These are phyloP conservation scores for Amphirosellinia nigrospora DNA, from an alignment of 495 filamentous ascomycete genomes.

Conservation along the genomic window DNA sequence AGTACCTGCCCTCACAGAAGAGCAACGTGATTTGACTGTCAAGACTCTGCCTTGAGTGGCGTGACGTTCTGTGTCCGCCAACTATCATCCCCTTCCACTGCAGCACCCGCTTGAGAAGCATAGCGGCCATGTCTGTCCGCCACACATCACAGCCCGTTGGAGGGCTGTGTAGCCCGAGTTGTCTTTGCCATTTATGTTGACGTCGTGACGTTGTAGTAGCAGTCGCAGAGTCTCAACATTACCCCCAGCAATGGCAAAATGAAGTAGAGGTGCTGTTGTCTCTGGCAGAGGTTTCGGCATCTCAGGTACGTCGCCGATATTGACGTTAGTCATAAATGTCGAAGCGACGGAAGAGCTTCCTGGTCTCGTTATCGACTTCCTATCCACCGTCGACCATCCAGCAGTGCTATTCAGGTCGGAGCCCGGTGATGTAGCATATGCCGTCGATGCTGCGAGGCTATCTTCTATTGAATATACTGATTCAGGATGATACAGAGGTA, in stretches of 20 bases:
- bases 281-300: conserved; percentile 37
- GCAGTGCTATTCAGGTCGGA: conserved; percentile 36
- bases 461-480: conserved; percentile 39
- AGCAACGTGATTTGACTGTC: background rate
- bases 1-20: background rate
- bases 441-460: conserved; percentile 29
- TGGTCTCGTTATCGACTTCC: conserved; percentile 30
- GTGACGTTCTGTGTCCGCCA: conserved; percentile 1
- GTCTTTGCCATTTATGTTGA: conserved; percentile 38
- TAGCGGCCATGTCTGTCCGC: conserved; percentile 41
- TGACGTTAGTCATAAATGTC: conserved; percentile 30
- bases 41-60: conserved; percentile 5
- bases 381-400: conserved; percentile 37
- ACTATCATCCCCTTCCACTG: conserved; percentile 33
- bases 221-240: conserved; percentile 39
- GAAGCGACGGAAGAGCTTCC: conserved; percentile 36
- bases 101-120: conserved; percentile 41
- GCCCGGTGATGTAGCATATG: conserved; percentile 40
- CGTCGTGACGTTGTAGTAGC: conserved; percentile 38
- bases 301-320: conserved; percentile 28
- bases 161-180: conserved; percentile 40
- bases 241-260: conserved; percentile 40
- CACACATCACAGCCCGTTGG: conserved; percentile 40
- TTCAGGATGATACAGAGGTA: conserved; percentile 38
- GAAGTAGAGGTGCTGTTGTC: conserved; percentile 41